Base-by-base conservation (phyloP, 106 monocot genomes). In the Alisma plantagoaquatica region DNA sequence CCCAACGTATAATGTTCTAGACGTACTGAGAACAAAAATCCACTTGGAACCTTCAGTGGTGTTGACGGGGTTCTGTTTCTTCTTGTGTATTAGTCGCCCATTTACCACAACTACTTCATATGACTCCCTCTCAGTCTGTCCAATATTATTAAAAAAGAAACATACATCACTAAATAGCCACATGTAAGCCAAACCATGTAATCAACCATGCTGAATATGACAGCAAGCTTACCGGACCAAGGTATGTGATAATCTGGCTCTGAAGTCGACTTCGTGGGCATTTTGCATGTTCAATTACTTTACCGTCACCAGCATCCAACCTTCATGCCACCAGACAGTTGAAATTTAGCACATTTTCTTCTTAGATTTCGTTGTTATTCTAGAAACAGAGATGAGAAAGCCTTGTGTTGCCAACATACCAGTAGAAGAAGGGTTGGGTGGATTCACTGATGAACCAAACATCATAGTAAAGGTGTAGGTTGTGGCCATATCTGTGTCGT, bases 11-110 rank as follows among this genome's bases (percentile, higher is more conserved):
- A 89, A 55, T 16, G 73, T 11, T 41, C 89, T 73, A 27, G 83
- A 66, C 31, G 89, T 83, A 71, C 89, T 89, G 14, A 89, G 64
- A 59, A 89, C 89, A 59, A 80, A 89, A 46, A 89, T 89, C 83
- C 83, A 89, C 48, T 89, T 89, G 1, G 83, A 83, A 17, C 76
- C 79, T 43, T 83, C 83, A 10, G 27, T 68, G 10, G 83, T 77
- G 29, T 79, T 63, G n/a, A 89, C 58, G 16, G 43, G 31, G 0
- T 0, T 1, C 27, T 61, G 68, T 44, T 43, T 80, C 62, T 79
- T 58, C 46, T 64, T 83, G 61, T 89, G 83, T 18, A 77, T 43
- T 30, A 89, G 76, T 59, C 69, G 79, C 43, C 89, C 83, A 24
- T 63, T 33, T 18, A 68, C 67, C 27, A 89, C 79, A 26, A 83